These are phyloP conservation scores for Xylariaceae sp. DNA, from an alignment of 2,329 filamentous ascomycete species.

Conservation along the genomic window DNA sequence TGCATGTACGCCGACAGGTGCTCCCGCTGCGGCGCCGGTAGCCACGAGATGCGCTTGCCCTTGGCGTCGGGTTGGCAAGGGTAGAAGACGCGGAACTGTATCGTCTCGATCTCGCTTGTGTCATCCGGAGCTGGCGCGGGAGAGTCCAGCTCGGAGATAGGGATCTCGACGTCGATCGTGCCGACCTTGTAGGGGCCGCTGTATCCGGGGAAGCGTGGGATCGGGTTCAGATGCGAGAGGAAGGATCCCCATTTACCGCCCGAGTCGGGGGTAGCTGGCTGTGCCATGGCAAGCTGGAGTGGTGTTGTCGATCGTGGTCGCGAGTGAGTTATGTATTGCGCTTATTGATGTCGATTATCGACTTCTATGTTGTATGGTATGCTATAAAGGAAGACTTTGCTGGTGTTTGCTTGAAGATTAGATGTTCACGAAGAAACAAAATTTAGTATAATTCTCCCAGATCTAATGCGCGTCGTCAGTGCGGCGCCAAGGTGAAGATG, in stretches of 20 bases:
- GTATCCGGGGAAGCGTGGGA: constrained; percentile 70
- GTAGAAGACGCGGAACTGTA: constrained; percentile 81
- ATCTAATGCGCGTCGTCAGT: background rate
- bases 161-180: constrained; percentile 76
- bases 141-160: constrained; percentile 54
- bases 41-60: constrained; percentile 65
- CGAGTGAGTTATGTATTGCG: too few relatives aligned
- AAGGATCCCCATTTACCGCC: constrained; percentile 40
- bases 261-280: constrained; percentile 12
- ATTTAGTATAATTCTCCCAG: background rate
- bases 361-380: too few relatives aligned
- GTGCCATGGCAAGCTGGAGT: constrained; percentile 13
- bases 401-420: too few relatives aligned
- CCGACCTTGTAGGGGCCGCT: constrained; percentile 76
- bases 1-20: constrained; percentile 72
- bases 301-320: too few relatives aligned
- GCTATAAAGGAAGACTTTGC: too few relatives aligned
- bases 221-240: constrained; percentile 57
- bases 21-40: constrained; percentile 70
- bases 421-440: too few relatives aligned
- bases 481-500: too few relatives aligned
- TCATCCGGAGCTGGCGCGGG: constrained; percentile 51
- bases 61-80: constrained; percentile 54
- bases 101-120: constrained; percentile 59
- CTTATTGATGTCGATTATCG: too few relatives aligned